Conservation (phyloP, 352 stramenopile genomes). For the Phytophthora sp. region DNA sequence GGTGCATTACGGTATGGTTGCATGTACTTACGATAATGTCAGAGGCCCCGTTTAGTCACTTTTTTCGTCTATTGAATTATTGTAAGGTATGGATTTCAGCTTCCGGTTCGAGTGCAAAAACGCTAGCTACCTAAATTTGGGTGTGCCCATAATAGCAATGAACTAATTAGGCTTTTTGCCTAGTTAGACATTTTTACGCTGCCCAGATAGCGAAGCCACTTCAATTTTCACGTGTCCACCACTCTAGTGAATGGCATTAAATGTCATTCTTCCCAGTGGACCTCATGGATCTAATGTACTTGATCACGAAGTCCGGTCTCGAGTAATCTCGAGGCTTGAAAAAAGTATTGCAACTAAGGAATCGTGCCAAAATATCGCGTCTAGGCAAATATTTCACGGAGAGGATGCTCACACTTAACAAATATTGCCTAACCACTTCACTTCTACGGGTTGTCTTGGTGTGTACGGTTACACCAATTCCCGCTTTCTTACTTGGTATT, state of each 20-base stretch:
- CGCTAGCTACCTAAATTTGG: no score
- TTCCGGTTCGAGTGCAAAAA: background rate
- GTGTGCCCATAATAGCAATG: background rate
- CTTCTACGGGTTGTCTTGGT: background rate
- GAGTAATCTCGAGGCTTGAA: background rate
- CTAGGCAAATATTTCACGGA: background rate
- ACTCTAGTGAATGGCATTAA: background rate
- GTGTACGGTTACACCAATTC: background rate
- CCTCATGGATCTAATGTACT: background rate
- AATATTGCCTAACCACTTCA: background rate
- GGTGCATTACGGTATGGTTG: slow-evolving; percentile 26
- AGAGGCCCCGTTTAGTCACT: no score
- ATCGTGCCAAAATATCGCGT: background rate
- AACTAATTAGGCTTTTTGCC: no score
- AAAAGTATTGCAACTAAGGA: background rate
- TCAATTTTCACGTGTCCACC: no score
- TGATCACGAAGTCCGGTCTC: background rate
- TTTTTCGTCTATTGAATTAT: background rate
- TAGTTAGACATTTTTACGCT: no score
- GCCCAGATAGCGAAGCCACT: no score
- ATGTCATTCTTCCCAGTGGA: background rate
- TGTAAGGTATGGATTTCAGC: slow-evolving; percentile 5
- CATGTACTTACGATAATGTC: background rate
- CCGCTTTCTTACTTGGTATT: background rate
- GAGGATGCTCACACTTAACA: background rate